phyloP scores from a whole-genome alignment of 1,139 yeast genomes.

The Kodamaea fungicola region DNA sequence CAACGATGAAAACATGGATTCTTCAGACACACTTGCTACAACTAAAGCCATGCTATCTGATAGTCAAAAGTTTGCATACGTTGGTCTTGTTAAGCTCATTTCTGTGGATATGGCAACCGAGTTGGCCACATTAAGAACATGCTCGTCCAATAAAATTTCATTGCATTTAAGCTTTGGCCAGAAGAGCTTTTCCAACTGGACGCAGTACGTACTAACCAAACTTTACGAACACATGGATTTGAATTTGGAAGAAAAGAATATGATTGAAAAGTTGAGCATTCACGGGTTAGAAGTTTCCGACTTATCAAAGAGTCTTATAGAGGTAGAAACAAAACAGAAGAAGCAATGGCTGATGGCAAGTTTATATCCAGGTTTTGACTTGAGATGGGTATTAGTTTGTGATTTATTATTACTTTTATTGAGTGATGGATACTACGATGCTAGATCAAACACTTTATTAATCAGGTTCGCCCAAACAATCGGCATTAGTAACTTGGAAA shows the following conservation, averaged over 20 bases:
- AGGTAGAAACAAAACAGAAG: constrained; percentile 19
- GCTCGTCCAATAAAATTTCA: constrained; percentile 51
- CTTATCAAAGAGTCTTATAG: constrained; percentile 54
- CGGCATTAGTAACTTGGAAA: constrained; percentile 58
- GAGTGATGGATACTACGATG: constrained; percentile 84
- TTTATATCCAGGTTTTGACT: constrained; percentile 52
- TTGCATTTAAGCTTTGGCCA: constrained; percentile 67
- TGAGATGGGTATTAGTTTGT: constrained; percentile 91
- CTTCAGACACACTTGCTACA: constrained; percentile 65
- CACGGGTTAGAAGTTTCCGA: constrained; percentile 82
- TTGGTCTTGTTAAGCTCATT: constrained; percentile 76
- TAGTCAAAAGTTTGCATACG: constrained; percentile 86
- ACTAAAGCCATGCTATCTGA: constrained; percentile 82
- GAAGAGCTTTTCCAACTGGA: constrained; percentile 83
- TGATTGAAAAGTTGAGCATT: constrained; percentile 82
- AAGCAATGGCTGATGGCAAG: constrained; percentile 9
- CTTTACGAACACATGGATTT: constrained; percentile 81
- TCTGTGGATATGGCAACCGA: constrained; percentile 80
- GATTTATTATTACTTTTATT: constrained; percentile 78
- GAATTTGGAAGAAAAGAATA: constrained; percentile 65
- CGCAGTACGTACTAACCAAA: constrained; percentile 65
- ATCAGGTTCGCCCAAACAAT: constrained; percentile 62
- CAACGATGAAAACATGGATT: constrained; percentile 42
- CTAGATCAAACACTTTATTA: constrained; percentile 79
- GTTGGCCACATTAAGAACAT: constrained; percentile 57